Evolutionary conservation across 768 basidiomycete species (phyloP).

Genomic region (Paxillus rubicundulus): DNA sequence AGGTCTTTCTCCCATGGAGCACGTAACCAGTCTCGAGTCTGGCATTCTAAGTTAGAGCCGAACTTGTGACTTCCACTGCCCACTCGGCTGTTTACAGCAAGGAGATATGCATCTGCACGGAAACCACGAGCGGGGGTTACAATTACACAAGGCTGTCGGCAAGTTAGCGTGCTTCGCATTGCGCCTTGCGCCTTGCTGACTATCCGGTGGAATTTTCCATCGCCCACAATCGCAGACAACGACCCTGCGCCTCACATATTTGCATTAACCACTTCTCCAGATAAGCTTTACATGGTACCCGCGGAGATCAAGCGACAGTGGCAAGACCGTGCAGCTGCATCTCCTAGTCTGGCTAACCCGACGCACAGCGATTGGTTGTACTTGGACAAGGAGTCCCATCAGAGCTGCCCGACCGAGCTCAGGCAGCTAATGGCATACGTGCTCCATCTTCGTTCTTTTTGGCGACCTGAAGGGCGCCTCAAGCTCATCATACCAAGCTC

Average conservation of each 20-base stretch:
- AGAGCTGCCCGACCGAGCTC: constrained; percentile 16
- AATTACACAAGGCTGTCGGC: no score
- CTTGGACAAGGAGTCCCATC: constrained; percentile 7
- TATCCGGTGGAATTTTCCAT: no score
- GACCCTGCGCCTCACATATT: not conserved
- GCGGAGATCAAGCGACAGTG: constrained; percentile 1
- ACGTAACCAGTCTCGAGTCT: no score
- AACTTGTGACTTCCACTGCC: no score
- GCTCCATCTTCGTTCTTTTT: constrained; percentile 20
- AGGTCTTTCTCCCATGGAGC: no score
- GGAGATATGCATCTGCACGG: no score
- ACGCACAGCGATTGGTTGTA: constrained; percentile 8
- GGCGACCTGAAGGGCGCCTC: constrained; percentile 15
- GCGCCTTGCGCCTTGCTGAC: no score
- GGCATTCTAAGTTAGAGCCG: no score
- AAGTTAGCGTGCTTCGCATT: no score
- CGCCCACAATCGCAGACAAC: no score
- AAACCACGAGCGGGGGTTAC: no score
- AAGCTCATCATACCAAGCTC: constrained; percentile 20
- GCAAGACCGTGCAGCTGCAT: constrained; percentile 1
- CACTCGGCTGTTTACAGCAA: no score
- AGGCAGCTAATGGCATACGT: constrained; percentile 19
- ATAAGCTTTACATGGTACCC: constrained; percentile 3
- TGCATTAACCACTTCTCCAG: not conserved
- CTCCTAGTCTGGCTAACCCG: constrained; percentile 1